Evolutionary conservation across 805 yeast genomes (phyloP).

Genomic region (Scheffersomyces ergatensis): DNA sequence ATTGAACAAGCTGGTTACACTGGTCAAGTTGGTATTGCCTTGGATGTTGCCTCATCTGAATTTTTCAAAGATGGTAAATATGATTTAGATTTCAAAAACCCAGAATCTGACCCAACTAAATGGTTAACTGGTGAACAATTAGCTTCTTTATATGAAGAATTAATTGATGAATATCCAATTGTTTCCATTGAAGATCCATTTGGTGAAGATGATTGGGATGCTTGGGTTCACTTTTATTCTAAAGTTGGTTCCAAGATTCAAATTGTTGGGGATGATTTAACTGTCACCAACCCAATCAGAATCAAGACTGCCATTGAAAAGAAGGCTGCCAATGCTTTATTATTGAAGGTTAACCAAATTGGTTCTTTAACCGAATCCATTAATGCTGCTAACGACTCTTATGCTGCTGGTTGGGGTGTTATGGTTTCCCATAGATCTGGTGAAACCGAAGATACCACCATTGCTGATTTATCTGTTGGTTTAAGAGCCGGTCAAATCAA

Average conservation of each 20-base stretch:
- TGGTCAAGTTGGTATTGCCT: slow-evolving; percentile 87
- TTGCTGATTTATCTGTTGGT: slow-evolving; percentile 97
- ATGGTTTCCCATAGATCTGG: slow-evolving; percentile 99
- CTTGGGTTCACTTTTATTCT: slow-evolving; percentile 88
- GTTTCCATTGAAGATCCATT: slow-evolving; percentile 98
- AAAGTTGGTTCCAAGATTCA: slow-evolving; percentile 68
- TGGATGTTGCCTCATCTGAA: slow-evolving; percentile 97
- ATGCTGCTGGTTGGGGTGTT: slow-evolving; percentile 98
- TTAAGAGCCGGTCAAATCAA: slow-evolving; percentile 97
- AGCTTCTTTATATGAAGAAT: slow-evolving; percentile 76
- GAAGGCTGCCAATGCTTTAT: slow-evolving; percentile 92
- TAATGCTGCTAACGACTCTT: slow-evolving; percentile 94
- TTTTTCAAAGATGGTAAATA: slow-evolving; percentile 95
- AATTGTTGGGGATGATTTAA: slow-evolving; percentile 97
- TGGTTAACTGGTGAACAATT: slow-evolving; percentile 89
- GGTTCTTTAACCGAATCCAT: slow-evolving; percentile 96
- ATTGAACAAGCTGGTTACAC: slow-evolving; percentile 94
- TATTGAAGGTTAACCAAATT: slow-evolving; percentile 98
- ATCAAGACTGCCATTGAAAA: slow-evolving; percentile 93
- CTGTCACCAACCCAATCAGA: slow-evolving; percentile 96
- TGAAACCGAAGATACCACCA: slow-evolving; percentile 98
- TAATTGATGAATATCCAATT: slow-evolving; percentile 91
- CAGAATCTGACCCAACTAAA: slow-evolving; percentile 83
- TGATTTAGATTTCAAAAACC: slow-evolving; percentile 98
- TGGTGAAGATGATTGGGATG: slow-evolving; percentile 99